Evolutionary conservation across 2,329 filamentous ascomycete species (phyloP), one percentile per base, ranked within the genome.

Genomic region (Calonectria hawksworthii): DNA sequence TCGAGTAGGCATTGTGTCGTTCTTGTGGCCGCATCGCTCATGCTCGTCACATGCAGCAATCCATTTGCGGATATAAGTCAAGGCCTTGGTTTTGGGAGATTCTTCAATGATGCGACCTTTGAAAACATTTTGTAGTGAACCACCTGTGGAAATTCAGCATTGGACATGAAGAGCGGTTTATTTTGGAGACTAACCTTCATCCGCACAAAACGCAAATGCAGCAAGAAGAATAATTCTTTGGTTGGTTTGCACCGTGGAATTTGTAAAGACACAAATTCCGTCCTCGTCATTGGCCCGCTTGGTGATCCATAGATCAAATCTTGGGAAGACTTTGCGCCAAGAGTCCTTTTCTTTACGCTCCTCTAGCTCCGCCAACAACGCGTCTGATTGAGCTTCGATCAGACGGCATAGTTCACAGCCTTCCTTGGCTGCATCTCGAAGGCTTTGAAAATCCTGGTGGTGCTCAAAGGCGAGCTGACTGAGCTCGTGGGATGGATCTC

Each of bases 221-320:
- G 70, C 70, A 9, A 72, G 23, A 8, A 65, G 70, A 50, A 72
- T 21, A 1, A 72, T n/a, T 13, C 41, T 21, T 28, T 9, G 13
- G 1, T 30, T 30, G 7, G n/a, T 16, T 18, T 23, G 10, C n/a
- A 34, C 30, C 3, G 51, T 18, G 6, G 28, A 38, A n/a, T 72
- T 72, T 16, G 63, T 59, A 10, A 68, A n/a, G 23, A 72, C 63
- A 64, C 52, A 68, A 47, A 72, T 28, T 8, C 70, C 70, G 2
- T 72, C 70, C 26, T 50, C n/a, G 13, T 41, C 63, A 51, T 68
- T 32, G 13, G 63, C n/a, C 4, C 70, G 63, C 30, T 61, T 51
- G 30, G 63, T 34, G 30, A 72, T 47, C 52, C 63, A 72, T 16
- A 72, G 16, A 18, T 72, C 63, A 30, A 67, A 61, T 2, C 23